Evolutionary conservation across 31 red algal species (phyloP).

Genomic region (Asparagopsis taxiformis): DNA sequence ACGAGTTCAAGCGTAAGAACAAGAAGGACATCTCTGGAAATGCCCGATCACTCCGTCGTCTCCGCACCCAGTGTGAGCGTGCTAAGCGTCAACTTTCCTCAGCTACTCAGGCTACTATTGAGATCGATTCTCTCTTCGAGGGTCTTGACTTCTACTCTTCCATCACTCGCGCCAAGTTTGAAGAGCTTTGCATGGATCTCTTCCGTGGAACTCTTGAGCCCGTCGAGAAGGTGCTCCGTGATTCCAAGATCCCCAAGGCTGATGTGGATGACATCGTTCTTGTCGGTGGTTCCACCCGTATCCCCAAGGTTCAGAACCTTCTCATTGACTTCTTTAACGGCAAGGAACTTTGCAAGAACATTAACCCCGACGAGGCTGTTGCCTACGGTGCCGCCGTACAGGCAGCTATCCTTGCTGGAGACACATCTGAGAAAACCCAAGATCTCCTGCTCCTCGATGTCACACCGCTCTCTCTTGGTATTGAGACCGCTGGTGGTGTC

Average conservation of each 20-base stretch:
- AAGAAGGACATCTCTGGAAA: slow-evolving; percentile 97
- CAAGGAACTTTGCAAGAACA: slow-evolving; percentile 97
- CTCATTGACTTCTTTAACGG: slow-evolving; percentile 99
- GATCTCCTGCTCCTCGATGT: slow-evolving; percentile 99
- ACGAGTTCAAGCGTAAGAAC: slow-evolving; percentile 96
- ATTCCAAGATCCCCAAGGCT: slow-evolving; percentile 92
- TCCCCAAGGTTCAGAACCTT: slow-evolving; percentile 96
- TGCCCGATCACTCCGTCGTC: slow-evolving; percentile 73
- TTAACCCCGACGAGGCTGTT: slow-evolving; percentile 99
- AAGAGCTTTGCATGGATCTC: slow-evolving; percentile 96
- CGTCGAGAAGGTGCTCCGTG: slow-evolving; percentile 89
- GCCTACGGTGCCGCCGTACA: slow-evolving; percentile 99
- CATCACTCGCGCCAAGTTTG: slow-evolving; percentile 96
- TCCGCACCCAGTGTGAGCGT: slow-evolving; percentile 96
- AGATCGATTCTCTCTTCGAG: slow-evolving; percentile 98
- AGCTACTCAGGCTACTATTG: slow-evolving; percentile 94
- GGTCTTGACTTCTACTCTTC: slow-evolving; percentile 98
- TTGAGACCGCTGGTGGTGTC: slow-evolving; percentile 99
- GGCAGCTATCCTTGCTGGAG: slow-evolving; percentile 94
- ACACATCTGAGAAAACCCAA: slow-evolving; percentile 90
- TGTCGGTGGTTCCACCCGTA: slow-evolving; percentile 98
- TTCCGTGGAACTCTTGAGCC: slow-evolving; percentile 97
- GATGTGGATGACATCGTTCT: slow-evolving; percentile 98
- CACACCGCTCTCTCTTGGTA: slow-evolving; percentile 97
- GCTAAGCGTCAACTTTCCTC: slow-evolving; percentile 97